Evolutionary conservation across 2,329 filamentous ascomycete species (phyloP).

Genomic region (Ustulina deusta): DNA sequence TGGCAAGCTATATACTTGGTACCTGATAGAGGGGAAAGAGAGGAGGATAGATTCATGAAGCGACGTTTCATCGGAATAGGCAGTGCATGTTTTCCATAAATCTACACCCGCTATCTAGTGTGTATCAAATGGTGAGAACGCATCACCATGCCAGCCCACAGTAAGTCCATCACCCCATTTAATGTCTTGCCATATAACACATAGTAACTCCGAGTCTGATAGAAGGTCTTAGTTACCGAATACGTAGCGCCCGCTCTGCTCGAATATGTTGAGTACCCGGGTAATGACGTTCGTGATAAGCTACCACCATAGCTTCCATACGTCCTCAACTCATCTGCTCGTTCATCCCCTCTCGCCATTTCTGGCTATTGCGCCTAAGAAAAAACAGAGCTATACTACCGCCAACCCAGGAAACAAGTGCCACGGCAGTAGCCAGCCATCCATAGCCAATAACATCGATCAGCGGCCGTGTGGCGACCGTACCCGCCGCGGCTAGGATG

Average conservation of each 20-base stretch:
- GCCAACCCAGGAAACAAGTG: constrained; percentile 66
- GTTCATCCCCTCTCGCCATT: constrained; percentile 75
- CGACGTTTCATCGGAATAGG: background rate
- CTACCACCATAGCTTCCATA: background rate
- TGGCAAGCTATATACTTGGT: background rate
- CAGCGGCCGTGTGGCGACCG: constrained; percentile 76
- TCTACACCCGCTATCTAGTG: background rate
- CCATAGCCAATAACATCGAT: constrained; percentile 79
- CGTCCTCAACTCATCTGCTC: constrained; percentile 41
- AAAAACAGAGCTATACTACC: constrained; percentile 69
- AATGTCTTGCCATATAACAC: background rate
- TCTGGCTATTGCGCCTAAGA: constrained; percentile 69
- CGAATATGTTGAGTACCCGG: background rate
- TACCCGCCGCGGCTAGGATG: constrained; percentile 79
- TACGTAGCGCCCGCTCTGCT: background rate
- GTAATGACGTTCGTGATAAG: background rate
- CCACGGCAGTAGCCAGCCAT: constrained; percentile 76
- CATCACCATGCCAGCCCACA: background rate
- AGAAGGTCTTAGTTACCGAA: background rate
- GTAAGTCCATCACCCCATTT: background rate
- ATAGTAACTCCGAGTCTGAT: too few relatives aligned
- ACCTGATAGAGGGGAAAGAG: background rate
- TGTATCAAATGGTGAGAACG: background rate
- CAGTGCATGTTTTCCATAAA: background rate
- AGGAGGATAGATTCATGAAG: background rate